Evolutionary conservation across 768 basidiomycete species (phyloP).

Genomic region (Termitomyces sp.): DNA sequence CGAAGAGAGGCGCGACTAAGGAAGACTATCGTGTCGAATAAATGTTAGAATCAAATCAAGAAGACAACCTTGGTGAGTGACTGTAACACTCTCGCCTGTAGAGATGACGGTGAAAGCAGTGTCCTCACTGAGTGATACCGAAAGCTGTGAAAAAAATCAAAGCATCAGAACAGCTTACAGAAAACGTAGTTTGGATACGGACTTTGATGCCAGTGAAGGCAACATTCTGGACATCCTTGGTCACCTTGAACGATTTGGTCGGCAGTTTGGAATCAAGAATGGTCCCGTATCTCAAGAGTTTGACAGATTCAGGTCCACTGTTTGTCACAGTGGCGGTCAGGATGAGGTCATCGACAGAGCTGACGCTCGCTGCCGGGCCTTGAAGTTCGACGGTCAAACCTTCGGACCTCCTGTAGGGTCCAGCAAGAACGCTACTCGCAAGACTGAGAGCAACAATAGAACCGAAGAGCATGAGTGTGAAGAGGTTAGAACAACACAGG

Average conservation of each 20-base stretch:
- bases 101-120: constrained; percentile 31
- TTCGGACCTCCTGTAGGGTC: constrained; percentile 25
- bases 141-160: constrained; percentile 20
- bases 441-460: constrained; percentile 23
- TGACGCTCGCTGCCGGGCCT: constrained; percentile 21
- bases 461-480: constrained; percentile 20
- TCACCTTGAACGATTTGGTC: constrained; percentile 37
- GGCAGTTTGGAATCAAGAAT: constrained; percentile 37
- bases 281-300: constrained; percentile 41
- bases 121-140: constrained; percentile 29
- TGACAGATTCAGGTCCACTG: constrained; percentile 30
- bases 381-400: constrained; percentile 25
- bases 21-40: neutral
- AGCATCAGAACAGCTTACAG: neutral
- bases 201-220: constrained; percentile 41
- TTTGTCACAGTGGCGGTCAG: constrained; percentile 37
- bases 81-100: constrained; percentile 33
- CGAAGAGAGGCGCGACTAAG: constrained; percentile 34
- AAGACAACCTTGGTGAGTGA: constrained; percentile 29
- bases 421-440: constrained; percentile 22
- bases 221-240: constrained; percentile 30
- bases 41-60: neutral
- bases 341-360: constrained; percentile 32
- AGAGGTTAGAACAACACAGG: neutral
- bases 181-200: neutral